phyloP scores from a whole-genome alignment of 768 basidiomycete species.

The Leccinum arenicola region DNA sequence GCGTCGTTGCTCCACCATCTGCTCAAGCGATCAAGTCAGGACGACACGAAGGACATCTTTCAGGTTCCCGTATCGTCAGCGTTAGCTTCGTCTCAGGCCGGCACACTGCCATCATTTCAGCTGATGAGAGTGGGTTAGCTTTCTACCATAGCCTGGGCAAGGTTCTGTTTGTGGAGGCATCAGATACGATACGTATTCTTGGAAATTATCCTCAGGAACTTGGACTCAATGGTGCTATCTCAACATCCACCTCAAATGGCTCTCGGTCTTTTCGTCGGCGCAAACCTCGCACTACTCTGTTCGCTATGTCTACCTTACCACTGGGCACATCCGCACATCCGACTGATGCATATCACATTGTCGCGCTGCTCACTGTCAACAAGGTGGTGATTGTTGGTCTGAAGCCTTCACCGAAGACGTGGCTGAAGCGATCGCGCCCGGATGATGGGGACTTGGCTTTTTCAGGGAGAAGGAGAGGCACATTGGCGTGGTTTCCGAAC shows the following conservation, averaged over 20 bases:
- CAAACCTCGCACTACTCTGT: slow-evolving; percentile 60
- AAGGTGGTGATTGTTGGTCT: slow-evolving; percentile 93
- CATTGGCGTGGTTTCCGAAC: slow-evolving; percentile 83
- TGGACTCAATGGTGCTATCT: not conserved
- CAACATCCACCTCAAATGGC: slow-evolving; percentile 17
- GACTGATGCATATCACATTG: slow-evolving; percentile 75
- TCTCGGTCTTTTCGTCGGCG: slow-evolving; percentile 40
- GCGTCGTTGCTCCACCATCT: slow-evolving; percentile 69
- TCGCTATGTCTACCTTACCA: slow-evolving; percentile 80
- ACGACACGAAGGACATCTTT: slow-evolving; percentile 81
- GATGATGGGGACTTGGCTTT: slow-evolving; percentile 41
- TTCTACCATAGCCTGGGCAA: slow-evolving; percentile 96
- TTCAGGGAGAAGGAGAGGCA: slow-evolving; percentile 54
- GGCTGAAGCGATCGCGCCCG: slow-evolving; percentile 73
- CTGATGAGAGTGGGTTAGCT: slow-evolving; percentile 87
- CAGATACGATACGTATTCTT: slow-evolving; percentile 89
- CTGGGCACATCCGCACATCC: slow-evolving; percentile 70
- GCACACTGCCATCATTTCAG: slow-evolving; percentile 89
- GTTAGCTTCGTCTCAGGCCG: slow-evolving; percentile 87
- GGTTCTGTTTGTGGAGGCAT: slow-evolving; percentile 91
- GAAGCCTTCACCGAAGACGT: slow-evolving; percentile 89
- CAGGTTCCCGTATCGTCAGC: slow-evolving; percentile 73
- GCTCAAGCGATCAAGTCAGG: slow-evolving; percentile 68
- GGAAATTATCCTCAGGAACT: slow-evolving; percentile 78
- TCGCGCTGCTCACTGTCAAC: slow-evolving; percentile 83